phyloP scores from a whole-genome alignment of 2,329 filamentous ascomycete species.

The Lachnellula subtilissima region DNA sequence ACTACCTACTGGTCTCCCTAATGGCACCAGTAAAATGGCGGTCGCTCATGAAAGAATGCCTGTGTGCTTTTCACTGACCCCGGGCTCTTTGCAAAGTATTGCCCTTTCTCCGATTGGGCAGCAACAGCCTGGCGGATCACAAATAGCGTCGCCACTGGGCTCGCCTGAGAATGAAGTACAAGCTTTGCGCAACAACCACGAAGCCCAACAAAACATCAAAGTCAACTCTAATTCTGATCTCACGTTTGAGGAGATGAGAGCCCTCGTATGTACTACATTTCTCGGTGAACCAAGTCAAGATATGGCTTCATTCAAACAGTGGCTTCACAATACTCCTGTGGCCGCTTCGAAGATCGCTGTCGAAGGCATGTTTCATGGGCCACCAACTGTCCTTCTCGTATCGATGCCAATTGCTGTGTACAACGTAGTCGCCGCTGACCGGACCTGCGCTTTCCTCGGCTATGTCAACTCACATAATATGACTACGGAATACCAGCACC shows the following conservation, averaged over 20 bases:
- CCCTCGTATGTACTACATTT: constrained; percentile 64
- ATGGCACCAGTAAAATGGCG: constrained; percentile 38
- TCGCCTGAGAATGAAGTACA: constrained; percentile 25
- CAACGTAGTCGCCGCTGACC: constrained; percentile 61
- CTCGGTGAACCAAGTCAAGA: constrained; percentile 61
- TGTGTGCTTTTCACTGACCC: constrained; percentile 51
- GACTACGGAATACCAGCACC: constrained; percentile 56
- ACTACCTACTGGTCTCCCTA: constrained; percentile 41
- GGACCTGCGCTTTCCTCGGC: constrained; percentile 61
- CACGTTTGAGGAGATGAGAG: constrained; percentile 56
- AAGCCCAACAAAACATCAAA: constrained; percentile 23
- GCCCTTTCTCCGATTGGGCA: constrained; percentile 40
- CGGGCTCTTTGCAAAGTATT: constrained; percentile 48
- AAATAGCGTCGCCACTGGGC: constrained; percentile 24
- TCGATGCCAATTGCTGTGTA: constrained; percentile 61
- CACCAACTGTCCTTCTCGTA: constrained; percentile 60
- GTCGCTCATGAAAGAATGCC: constrained; percentile 38
- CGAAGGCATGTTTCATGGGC: constrained; percentile 64
- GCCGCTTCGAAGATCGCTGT: constrained; percentile 56
- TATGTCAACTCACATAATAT: constrained; percentile 65
- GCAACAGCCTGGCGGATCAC: constrained; percentile 30
- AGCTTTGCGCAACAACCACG: constrained; percentile 15
- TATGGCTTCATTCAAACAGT: constrained; percentile 62
- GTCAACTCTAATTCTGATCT: constrained; percentile 40
- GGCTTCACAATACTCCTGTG: constrained; percentile 56